A percentile compares a stretch with the other conserved stretches of the same genome.
phyloP scores from a whole-genome alignment of 2,329 filamentous ascomycete genomes.

The Colletotrichum sp. region DNA sequence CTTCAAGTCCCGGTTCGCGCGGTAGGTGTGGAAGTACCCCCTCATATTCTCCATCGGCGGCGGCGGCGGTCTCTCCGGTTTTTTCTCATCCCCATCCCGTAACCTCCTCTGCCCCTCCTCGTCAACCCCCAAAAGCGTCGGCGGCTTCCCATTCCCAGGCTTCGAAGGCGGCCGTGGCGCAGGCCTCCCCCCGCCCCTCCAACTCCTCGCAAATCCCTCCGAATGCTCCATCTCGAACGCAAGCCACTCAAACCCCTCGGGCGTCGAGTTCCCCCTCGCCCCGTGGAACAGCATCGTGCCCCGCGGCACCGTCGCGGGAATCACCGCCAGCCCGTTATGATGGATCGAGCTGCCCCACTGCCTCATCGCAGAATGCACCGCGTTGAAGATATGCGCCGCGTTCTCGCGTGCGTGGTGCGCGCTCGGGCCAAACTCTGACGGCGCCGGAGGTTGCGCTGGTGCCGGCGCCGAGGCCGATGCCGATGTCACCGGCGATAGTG shows the following conservation, averaged over 20 bases:
- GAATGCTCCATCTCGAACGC: conserved; percentile 81
- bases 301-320: conserved; percentile 67
- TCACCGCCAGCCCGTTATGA: conserved; percentile 78
- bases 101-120: background rate
- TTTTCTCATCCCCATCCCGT: background rate
- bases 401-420: conserved; percentile 49
- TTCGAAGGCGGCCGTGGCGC: background rate
- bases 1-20: conserved; percentile 58
- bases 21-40: conserved; percentile 73
- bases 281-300: conserved; percentile 75
- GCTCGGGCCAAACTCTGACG: conserved; percentile 30
- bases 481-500: background rate
- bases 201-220: conserved; percentile 60
- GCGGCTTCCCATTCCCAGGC: background rate
- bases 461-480: background rate
- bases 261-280: conserved; percentile 43
- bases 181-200: background rate
- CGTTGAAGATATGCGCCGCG: conserved; percentile 73
- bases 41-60: conserved; percentile 19
- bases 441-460: background rate
- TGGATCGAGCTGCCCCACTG: conserved; percentile 77
- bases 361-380: conserved; percentile 72
- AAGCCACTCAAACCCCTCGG: conserved; percentile 69
- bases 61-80: background rate
- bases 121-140: background rate